phyloP scores from a whole-genome alignment of 176 grass and related monocot genomes.

The Oryza rufipogon region DNA sequence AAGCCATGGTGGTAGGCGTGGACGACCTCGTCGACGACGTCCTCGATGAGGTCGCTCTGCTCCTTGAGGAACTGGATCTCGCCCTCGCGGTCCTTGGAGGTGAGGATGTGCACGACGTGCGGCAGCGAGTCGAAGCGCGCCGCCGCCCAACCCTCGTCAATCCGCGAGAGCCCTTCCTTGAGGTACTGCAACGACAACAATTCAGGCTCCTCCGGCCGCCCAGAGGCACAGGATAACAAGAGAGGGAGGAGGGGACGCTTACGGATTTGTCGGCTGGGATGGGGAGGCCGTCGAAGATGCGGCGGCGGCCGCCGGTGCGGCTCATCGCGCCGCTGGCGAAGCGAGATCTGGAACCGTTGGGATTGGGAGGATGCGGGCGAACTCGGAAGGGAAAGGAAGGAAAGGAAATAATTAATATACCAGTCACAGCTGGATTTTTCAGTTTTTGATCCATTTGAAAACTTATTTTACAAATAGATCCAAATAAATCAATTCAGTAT shows the following conservation, averaged over 20 bases:
- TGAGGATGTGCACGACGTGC: slow-evolving; percentile 95
- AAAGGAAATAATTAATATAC: too few species aligned
- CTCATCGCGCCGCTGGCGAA: slow-evolving; percentile 56
- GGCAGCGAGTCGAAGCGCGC: slow-evolving; percentile 93
- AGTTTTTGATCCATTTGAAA: too few species aligned
- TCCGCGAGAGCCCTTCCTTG: slow-evolving; percentile 80
- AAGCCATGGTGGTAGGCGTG: slow-evolving; percentile 98
- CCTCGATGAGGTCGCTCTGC: slow-evolving; percentile 92
- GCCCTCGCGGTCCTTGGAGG: slow-evolving; percentile 86
- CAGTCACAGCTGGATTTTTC: too few species aligned
- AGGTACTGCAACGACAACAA: slow-evolving; percentile 63
- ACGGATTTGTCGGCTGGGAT: slow-evolving; percentile 92
- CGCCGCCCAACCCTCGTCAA: slow-evolving; percentile 88
- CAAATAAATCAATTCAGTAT: too few species aligned
- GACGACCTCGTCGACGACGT: slow-evolving; percentile 91
- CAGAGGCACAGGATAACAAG: too few species aligned
- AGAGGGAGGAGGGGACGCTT: slow-evolving; percentile 20
- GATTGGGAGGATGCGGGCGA: background rate
- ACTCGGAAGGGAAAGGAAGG: too few species aligned
- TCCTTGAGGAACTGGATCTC: slow-evolving; percentile 96
- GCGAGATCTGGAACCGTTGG: slow-evolving; percentile 35
- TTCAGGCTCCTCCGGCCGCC: background rate
- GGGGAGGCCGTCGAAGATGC: slow-evolving; percentile 88
- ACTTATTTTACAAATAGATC: too few species aligned
- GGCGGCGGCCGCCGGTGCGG: slow-evolving; percentile 53